Percentiles rank a stretch among this genome's conserved stretches.
These are phyloP conservation scores for Cryptosporidium andersoni DNA, from an alignment of 169 alveolate genomes.

Conservation along the genomic window DNA sequence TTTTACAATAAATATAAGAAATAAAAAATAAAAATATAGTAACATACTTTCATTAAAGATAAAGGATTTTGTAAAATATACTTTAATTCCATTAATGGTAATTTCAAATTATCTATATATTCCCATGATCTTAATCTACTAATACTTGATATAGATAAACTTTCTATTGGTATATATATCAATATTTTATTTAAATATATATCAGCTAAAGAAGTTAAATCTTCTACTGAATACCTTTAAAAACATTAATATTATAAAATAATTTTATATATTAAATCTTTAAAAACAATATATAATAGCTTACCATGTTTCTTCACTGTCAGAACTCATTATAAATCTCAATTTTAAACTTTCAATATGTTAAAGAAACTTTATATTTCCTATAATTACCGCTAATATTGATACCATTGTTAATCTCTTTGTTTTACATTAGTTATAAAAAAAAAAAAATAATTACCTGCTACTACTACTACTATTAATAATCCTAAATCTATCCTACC, in stretches of 20 bases:
- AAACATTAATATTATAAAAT: neutral
- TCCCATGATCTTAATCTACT: slow-evolving; percentile 25
- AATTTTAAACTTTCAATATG: neutral
- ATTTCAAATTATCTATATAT: slow-evolving; percentile 26
- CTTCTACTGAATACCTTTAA: slow-evolving; percentile 52
- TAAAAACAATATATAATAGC: slow-evolving; percentile 11
- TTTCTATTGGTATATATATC: slow-evolving; percentile 24
- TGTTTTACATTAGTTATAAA: neutral
- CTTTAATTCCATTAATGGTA: slow-evolving; percentile 14
- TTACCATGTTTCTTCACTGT: slow-evolving; percentile 62
- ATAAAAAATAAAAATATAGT: neutral
- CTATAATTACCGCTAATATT: neutral
- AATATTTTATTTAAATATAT: slow-evolving; percentile 10
- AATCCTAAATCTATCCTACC: neutral
- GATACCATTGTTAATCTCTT: neutral
- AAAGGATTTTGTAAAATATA: slow-evolving; percentile 16
- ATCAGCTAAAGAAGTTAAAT: slow-evolving; percentile 8
- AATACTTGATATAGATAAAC: slow-evolving; percentile 15
- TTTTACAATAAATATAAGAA: neutral
- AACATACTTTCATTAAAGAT: slow-evolving; percentile 17
- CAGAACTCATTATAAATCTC: slow-evolving; percentile 7
- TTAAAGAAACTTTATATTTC: neutral
- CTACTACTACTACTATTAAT: too few relatives aligned
- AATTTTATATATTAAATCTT: neutral
- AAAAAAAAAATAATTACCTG: neutral